Evolutionary conservation across 352 stramenopile species (phyloP), one percentile per base, ranked within the genome.

Genomic region (Pythium phragmitis): DNA sequence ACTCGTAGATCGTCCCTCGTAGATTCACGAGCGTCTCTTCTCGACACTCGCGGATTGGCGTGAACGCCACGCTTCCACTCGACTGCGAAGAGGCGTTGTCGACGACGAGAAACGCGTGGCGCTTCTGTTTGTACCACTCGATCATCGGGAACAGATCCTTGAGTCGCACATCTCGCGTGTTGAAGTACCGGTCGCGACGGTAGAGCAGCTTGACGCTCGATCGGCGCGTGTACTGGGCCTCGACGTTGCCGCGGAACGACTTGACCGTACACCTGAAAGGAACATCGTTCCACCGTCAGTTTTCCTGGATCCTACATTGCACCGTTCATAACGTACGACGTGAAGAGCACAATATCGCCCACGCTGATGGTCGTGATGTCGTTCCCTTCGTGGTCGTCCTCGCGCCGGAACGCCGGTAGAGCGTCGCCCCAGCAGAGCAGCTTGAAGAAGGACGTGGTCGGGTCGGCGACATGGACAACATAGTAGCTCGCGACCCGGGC

Each of bases 101-200:
- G 0, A 45, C 36, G 2, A 70, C 47, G 19, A 75, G 41, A 58
- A 88, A 75, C 51, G 79, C 64, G 50, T 76, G 62, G 54, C 75
- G 79, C 62, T 87, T 65, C 42, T 77, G 65, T 30, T 87, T 86
- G 63, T 87, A 85, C 76, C 79, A 88, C 54, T 86, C 75, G 68
- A 90, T 83, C 77, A 87, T 87, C 1, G 74, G 70, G 54, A 84
- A 90, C 16, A 88, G 37, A 36, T 83, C 71, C 19, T 77, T 78
- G 33, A 91, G 42, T 8, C 61, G 69, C 7, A 83, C 76, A 28
- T 83, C 75, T 45, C 70, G 70, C 3, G 77, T 86, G 63, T 77
- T 82, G 48, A 87, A 85, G 60, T 86, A 89, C 7, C 72, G 67
- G 37, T 80, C 76, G 7, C 75, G 73, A 3, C 82, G 73, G 63